Percentiles rank a stretch among this genome's conserved stretches.
Evolutionary conservation across 768 basidiomycete species (phyloP).

Genomic region (Vararia minispora): DNA sequence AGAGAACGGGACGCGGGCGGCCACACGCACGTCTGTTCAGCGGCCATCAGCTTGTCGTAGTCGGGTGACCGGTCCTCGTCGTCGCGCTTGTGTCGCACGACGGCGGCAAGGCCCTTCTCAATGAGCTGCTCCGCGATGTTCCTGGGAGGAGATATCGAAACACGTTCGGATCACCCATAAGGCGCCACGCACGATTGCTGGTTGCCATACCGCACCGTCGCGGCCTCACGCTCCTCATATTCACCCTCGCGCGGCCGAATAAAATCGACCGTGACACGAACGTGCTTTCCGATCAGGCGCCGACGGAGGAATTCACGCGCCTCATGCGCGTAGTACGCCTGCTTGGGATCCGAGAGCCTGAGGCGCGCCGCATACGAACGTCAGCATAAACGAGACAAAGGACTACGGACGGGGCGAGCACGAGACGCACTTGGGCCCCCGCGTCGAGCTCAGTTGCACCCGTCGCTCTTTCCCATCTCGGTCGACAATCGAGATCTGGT

Average conservation of each 20-base stretch:
- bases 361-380: too few species aligned
- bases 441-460: conserved; percentile 79
- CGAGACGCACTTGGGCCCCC: conserved; percentile 61
- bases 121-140: conserved; percentile 90
- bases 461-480: conserved; percentile 74
- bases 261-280: conserved; percentile 81
- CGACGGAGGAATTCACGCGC: conserved; percentile 90
- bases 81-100: conserved; percentile 86
- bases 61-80: conserved; percentile 95
- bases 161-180: background rate
- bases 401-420: background rate
- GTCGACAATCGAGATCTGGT: conserved; percentile 75
- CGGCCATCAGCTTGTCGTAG: conserved; percentile 91
- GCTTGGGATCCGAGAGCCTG: conserved; percentile 77
- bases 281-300: conserved; percentile 82
- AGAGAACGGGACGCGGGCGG: background rate
- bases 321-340: conserved; percentile 83
- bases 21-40: conserved; percentile 72
- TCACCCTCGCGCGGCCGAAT: conserved; percentile 87
- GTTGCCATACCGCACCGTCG: conserved; percentile 75
- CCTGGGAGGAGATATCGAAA: conserved; percentile 27
- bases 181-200: conserved; percentile 55
- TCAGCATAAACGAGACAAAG: too few species aligned
- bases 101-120: conserved; percentile 85
- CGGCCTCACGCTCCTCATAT: conserved; percentile 88